Conservation (phyloP, 495 filamentous ascomycete genomes). For the Penicillium chermesinum region DNA sequence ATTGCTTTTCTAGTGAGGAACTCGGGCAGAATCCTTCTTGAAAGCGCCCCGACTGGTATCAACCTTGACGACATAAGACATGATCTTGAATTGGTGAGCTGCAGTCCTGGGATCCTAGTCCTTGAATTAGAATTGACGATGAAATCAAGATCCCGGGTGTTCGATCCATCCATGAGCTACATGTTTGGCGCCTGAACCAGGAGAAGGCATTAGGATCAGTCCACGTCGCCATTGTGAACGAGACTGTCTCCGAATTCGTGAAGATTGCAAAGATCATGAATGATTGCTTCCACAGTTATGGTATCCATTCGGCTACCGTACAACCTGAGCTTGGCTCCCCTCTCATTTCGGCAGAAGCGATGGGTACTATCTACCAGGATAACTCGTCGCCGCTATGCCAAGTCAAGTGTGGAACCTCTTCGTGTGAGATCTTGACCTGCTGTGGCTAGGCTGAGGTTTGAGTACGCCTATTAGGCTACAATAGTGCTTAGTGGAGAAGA, state of each 20-base stretch:
- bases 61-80: constrained; percentile 68
- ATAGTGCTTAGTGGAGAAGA: no score
- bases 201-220: constrained; percentile 40
- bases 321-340: no score
- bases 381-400: no score
- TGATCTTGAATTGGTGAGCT: constrained; percentile 45
- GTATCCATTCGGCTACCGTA: constrained; percentile 40
- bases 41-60: constrained; percentile 73
- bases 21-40: constrained; percentile 58
- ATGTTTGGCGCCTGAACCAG: constrained; percentile 45
- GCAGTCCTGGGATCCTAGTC: background rate
- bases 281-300: constrained; percentile 45
- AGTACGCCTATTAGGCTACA: no score
- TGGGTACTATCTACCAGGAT: no score
- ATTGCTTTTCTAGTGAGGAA: constrained; percentile 32
- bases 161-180: constrained; percentile 39
- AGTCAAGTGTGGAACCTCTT: no score
- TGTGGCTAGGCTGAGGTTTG: no score
- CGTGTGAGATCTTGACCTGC: no score
- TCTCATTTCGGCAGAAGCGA: no score
- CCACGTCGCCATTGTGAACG: constrained; percentile 31
- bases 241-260: constrained; percentile 24
- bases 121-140: background rate
- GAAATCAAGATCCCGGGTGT: constrained; percentile 31
- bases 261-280: constrained; percentile 30